Evolutionary conservation across 495 filamentous ascomycete species (phyloP).

Genomic region (Xylaria venustula): DNA sequence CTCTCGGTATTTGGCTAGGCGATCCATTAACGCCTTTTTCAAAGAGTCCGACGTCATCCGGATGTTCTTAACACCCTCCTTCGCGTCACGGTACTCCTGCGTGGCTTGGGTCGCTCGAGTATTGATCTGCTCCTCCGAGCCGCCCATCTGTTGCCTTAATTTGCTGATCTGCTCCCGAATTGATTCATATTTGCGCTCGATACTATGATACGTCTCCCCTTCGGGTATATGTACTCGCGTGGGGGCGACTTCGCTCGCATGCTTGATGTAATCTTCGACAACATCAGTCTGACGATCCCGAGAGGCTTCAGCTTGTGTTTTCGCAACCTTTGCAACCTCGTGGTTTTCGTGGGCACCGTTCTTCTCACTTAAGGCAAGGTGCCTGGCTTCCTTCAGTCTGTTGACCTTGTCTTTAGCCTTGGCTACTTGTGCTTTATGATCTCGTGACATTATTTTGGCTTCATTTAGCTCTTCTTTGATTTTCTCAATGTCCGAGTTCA

Average conservation of each 20-base stretch:
- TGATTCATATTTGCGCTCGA: slow-evolving; percentile 63
- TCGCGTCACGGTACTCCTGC: slow-evolving; percentile 37
- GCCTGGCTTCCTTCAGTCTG: slow-evolving; percentile 49
- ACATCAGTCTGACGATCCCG: slow-evolving; percentile 42
- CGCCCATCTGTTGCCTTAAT: slow-evolving; percentile 55
- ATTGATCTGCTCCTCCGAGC: slow-evolving; percentile 63
- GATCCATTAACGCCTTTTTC: slow-evolving; percentile 64
- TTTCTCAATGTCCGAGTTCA: slow-evolving; percentile 33
- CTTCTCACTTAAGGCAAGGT: slow-evolving; percentile 59
- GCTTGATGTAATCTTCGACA: slow-evolving; percentile 54
- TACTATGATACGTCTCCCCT: slow-evolving; percentile 60
- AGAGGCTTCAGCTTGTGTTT: slow-evolving; percentile 43
- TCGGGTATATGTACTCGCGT: slow-evolving; percentile 63
- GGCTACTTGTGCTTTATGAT: slow-evolving; percentile 43
- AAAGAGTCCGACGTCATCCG: slow-evolving; percentile 55
- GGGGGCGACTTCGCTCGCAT: slow-evolving; percentile 56
- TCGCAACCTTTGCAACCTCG: slow-evolving; percentile 48
- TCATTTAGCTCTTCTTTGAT: slow-evolving; percentile 24
- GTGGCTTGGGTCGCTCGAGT: slow-evolving; percentile 35
- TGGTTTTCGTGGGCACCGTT: slow-evolving; percentile 60
- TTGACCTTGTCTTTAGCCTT: slow-evolving; percentile 61
- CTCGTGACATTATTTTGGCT: slow-evolving; percentile 39
- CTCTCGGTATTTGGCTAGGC: slow-evolving; percentile 70
- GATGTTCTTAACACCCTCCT: slow-evolving; percentile 40
- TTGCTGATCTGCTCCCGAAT: slow-evolving; percentile 57